phyloP scores from a whole-genome alignment of 1,284 basidiomycete species.

The Inonotus hispidus region DNA sequence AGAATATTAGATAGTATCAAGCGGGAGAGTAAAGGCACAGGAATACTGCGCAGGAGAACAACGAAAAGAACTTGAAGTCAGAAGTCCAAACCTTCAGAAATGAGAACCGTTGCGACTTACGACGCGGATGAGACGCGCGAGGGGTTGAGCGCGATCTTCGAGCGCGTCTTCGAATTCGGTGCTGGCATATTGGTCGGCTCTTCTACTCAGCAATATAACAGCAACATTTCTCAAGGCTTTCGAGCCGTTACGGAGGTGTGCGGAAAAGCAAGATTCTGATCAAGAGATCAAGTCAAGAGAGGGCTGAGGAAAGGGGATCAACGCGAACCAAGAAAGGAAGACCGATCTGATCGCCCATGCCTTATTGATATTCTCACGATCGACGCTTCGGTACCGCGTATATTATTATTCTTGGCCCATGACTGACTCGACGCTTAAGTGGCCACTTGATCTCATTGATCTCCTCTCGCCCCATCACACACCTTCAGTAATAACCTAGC shows the following conservation, averaged over 20 bases:
- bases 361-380: neutral
- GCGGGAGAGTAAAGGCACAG: slow-evolving; percentile 43
- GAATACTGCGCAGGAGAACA: slow-evolving; percentile 1
- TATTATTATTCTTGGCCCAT: neutral
- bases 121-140: slow-evolving; percentile 46
- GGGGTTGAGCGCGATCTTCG: slow-evolving; percentile 58
- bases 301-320: neutral
- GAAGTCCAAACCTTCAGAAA: neutral
- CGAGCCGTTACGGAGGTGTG: neutral
- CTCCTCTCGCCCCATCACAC: too few relatives aligned
- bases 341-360: neutral
- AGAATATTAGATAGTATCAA: slow-evolving; percentile 54
- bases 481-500: too few relatives aligned
- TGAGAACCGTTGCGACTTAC: slow-evolving; percentile 33
- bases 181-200: slow-evolving; percentile 42
- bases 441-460: neutral
- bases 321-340: neutral
- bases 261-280: too few relatives aligned
- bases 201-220: neutral
- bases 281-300: too few relatives aligned
- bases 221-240: neutral
- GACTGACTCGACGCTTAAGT: neutral
- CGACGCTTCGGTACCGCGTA: neutral
- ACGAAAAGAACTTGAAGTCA: neutral
- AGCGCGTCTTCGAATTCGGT: slow-evolving; percentile 63